Evolutionary conservation across 257 asterid genomes (phyloP), one percentile per base, ranked within the genome.

Genomic region (Scutellaria barbata): DNA sequence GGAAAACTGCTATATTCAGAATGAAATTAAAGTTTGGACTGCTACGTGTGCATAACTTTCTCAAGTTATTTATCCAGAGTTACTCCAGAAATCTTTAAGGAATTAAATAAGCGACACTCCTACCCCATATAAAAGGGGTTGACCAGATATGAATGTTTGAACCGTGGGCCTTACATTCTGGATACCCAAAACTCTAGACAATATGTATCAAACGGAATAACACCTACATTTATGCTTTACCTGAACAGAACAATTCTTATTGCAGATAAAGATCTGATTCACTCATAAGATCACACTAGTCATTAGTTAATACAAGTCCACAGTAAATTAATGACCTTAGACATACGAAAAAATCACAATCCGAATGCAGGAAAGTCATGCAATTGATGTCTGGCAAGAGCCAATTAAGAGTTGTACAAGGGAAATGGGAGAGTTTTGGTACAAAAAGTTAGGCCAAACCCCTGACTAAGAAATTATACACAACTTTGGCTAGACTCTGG

Each of bases 271-370:
- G 55, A 22, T 54, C 18, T 39, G 63, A 14, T 67, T 37, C n/a
- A 20, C 47, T 5, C 35, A 66, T 13, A 25, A 10, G 18, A 50
- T 22, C n/a, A 46, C 20, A 43, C 43, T 25, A 33, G 14, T 9
- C 60, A 66, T 52, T 20, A 72, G 65, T 3, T 22, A 53, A 42
- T 57, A 52, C 18, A 39, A 37, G 55, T 20, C 58, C 33, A 22
- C 55, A 45, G 48, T 51, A n/a, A 41, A 62, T 6, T 41, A 50
- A 42, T 18, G 51, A 9, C 22, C 41, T 61, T n/a, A 16, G 10
- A 45, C 33, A 47, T 39, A 59, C 14, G n/a, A n/a, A 25, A 45
- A 22, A 64, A 8, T 16, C 22, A 41, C 46, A 41, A 1, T 41
- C 22, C 3, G 42, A 22, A 11, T 30, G 47, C n/a, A 39, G 62